Evolutionary conservation across 1,284 basidiomycete species (phyloP).

Genomic region (Naganishia liquefaciens): DNA sequence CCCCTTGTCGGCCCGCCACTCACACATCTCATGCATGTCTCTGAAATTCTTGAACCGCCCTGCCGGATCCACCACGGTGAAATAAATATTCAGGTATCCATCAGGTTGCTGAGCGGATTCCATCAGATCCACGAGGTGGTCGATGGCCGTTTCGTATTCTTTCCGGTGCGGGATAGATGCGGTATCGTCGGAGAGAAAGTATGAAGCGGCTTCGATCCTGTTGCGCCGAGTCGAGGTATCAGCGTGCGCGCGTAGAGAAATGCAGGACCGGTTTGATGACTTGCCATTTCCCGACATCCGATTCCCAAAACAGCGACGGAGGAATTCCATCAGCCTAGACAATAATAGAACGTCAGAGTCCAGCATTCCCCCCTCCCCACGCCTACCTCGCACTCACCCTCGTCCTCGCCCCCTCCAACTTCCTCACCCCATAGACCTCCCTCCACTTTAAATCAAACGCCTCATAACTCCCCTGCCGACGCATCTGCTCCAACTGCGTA

Average conservation of each 20-base stretch:
- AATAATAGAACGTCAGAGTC: too few relatives aligned
- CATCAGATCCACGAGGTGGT: slow-evolving; percentile 43
- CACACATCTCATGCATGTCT: slow-evolving; percentile 47
- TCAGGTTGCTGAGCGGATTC: slow-evolving; percentile 42
- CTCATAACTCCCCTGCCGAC: slow-evolving; percentile 45
- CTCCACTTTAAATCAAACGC: slow-evolving; percentile 44
- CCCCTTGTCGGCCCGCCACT: slow-evolving; percentile 30
- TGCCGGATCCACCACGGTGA: slow-evolving; percentile 41
- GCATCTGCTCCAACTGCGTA: slow-evolving; percentile 44
- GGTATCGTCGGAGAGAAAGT: slow-evolving; percentile 39
- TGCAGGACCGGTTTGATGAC: slow-evolving; percentile 9
- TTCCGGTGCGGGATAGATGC: slow-evolving; percentile 28
- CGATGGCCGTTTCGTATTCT: slow-evolving; percentile 37
- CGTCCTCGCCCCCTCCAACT: slow-evolving; percentile 35
- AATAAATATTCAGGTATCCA: slow-evolving; percentile 45
- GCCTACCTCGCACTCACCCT: slow-evolving; percentile 33
- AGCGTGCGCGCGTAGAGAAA: too few relatives aligned
- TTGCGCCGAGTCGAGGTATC: neutral
- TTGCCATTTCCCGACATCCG: slow-evolving; percentile 44
- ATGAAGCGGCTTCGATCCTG: slow-evolving; percentile 44
- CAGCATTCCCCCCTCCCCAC: neutral
- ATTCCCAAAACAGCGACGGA: slow-evolving; percentile 44
- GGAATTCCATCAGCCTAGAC: slow-evolving; percentile 39
- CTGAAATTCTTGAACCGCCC: slow-evolving; percentile 43
- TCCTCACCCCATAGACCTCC: slow-evolving; percentile 39